A percentile compares a stretch with the other conserved stretches of the same genome.
These are phyloP conservation scores for Apiotrichum porosum DNA, from an alignment of 1,284 basidiomycete genomes.

Conservation along the genomic window DNA sequence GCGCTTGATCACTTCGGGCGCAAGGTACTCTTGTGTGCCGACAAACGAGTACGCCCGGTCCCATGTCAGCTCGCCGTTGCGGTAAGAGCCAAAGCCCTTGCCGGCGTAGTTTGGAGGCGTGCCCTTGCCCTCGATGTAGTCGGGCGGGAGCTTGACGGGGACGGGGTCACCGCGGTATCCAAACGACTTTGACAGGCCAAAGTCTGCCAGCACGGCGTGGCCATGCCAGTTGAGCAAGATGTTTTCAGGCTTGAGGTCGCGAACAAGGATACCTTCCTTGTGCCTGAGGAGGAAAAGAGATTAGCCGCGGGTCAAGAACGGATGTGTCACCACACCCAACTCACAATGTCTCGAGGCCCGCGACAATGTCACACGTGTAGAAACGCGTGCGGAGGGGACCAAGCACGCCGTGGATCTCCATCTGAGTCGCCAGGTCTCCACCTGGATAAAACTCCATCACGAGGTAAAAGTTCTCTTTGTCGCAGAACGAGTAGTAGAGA, in stretches of 20 bases:
- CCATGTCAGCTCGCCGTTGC: slow-evolving; percentile 20
- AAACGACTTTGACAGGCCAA: slow-evolving; percentile 57
- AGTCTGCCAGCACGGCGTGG: slow-evolving; percentile 93
- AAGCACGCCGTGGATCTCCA: slow-evolving; percentile 86
- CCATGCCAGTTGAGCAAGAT: slow-evolving; percentile 88
- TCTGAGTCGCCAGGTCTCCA: slow-evolving; percentile 92
- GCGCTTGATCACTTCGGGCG: slow-evolving; percentile 89
- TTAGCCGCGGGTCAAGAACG: neutral
- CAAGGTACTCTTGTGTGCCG: slow-evolving; percentile 81
- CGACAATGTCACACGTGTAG: slow-evolving; percentile 92
- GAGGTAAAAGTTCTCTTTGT: slow-evolving; percentile 81
- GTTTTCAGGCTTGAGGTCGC: slow-evolving; percentile 63
- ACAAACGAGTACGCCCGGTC: slow-evolving; percentile 26
- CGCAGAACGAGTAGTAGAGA: slow-evolving; percentile 93
- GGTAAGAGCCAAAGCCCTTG: slow-evolving; percentile 20
- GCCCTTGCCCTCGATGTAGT: slow-evolving; percentile 22
- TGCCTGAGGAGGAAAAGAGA: too few relatives aligned
- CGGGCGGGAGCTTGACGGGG: slow-evolving; percentile 23
- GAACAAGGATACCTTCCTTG: slow-evolving; percentile 51
- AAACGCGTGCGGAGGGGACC: slow-evolving; percentile 89
- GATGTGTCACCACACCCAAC: slow-evolving; percentile 8
- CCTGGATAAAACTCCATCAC: slow-evolving; percentile 82
- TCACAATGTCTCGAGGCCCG: slow-evolving; percentile 80
- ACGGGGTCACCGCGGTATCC: slow-evolving; percentile 38
- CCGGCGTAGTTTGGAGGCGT: slow-evolving; percentile 14